Percentiles rank a stretch among this genome's conserved stretches.
Conservation (phyloP, 306 rosid genomes). For the Begonia fuchsioides region DNA sequence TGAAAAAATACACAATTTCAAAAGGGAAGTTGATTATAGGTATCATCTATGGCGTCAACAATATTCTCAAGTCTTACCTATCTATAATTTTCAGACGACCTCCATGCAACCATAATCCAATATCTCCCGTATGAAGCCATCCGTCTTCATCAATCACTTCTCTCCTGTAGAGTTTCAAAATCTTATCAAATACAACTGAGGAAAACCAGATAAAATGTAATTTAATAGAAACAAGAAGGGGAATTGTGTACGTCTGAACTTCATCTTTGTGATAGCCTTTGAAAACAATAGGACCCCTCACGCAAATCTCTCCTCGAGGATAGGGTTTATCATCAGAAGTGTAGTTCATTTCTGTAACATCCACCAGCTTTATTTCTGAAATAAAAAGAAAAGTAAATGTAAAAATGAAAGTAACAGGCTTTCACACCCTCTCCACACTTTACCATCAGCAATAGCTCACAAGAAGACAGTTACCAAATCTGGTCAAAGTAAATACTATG, state of each 20-base stretch:
- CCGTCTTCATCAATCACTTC: conserved; percentile 85
- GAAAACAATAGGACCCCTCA: conserved; percentile 88
- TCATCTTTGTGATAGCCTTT: conserved; percentile 85
- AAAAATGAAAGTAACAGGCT: too few species aligned
- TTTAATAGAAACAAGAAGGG: conserved; percentile 12
- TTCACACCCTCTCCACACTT: too few species aligned
- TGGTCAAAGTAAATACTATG: too few species aligned
- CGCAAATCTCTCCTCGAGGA: conserved; percentile 99
- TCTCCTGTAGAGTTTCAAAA: conserved; percentile 53
- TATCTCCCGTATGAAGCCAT: conserved; percentile 96
- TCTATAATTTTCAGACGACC: conserved; percentile 96
- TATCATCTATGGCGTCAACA: too few species aligned
- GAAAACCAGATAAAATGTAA: background rate
- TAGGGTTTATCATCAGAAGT: conserved; percentile 68
- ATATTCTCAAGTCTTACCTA: conserved; percentile 33
- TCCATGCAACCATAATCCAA: conserved; percentile 75
- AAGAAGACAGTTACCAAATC: too few species aligned
- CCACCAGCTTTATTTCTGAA: conserved; percentile 92
- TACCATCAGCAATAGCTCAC: too few species aligned
- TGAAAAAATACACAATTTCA: too few species aligned
- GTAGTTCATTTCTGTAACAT: conserved; percentile 96
- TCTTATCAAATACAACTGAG: conserved; percentile 2
- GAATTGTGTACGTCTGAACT: conserved; percentile 54
- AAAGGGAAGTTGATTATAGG: too few species aligned
- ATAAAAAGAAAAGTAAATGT: conserved; percentile 5